These are phyloP conservation scores for Venturia aucupariae DNA, from an alignment of 2,329 filamentous ascomycete genomes.

Conservation along the genomic window DNA sequence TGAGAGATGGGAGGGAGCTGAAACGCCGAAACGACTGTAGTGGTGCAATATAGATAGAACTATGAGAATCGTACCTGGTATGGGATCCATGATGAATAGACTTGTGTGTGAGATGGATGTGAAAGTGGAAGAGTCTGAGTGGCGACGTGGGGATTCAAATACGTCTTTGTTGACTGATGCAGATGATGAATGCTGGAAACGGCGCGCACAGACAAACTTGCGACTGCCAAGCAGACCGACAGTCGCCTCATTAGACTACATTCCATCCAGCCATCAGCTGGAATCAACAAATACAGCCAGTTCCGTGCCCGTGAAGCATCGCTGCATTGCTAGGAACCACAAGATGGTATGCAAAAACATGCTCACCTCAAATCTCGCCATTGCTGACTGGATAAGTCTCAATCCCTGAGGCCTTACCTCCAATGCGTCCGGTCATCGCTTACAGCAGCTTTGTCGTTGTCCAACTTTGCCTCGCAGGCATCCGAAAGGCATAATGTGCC, in stretches of 20 bases:
- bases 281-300: not conserved
- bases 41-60: not conserved
- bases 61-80: not conserved
- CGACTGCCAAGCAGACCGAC: not conserved
- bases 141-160: not conserved
- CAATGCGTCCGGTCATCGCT: slow-evolving; percentile 92
- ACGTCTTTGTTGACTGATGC: not conserved
- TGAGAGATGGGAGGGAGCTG: not conserved
- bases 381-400: slow-evolving; percentile 50
- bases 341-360: slow-evolving; percentile 5
- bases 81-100: not conserved
- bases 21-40: not conserved
- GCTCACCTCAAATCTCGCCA: not conserved
- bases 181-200: not conserved
- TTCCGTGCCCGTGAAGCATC: not conserved
- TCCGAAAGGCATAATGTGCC: slow-evolving; percentile 97
- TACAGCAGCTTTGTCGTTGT: slow-evolving; percentile 84
- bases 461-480: slow-evolving; percentile 95
- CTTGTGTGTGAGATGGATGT: not conserved
- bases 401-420: slow-evolving; percentile 93
- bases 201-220: not conserved
- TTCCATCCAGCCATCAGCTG: not conserved
- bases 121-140: not conserved
- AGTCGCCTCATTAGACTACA: not conserved
- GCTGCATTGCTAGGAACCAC: not conserved